Evolutionary conservation across 2,329 filamentous ascomycete species (phyloP).

Genomic region (Neonectria hederae): DNA sequence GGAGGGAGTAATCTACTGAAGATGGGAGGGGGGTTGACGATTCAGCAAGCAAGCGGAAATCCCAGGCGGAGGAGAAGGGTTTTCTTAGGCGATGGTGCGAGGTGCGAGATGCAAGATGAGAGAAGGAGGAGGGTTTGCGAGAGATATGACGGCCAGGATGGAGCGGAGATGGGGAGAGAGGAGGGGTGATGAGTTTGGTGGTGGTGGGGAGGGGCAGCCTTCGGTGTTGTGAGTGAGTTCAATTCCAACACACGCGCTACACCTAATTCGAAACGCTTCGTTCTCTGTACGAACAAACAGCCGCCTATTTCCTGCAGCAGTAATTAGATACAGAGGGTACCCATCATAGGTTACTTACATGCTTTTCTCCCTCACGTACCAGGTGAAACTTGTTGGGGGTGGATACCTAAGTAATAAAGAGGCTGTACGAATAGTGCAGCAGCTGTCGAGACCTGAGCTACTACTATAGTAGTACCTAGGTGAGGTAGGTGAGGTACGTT

Average conservation of each 20-base stretch:
- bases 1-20: background rate
- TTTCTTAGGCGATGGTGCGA: background rate
- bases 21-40: background rate
- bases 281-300: background rate
- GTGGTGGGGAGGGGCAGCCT: background rate
- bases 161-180: background rate
- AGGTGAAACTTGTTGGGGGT: constrained; percentile 8
- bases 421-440: background rate
- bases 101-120: background rate
- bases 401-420: background rate
- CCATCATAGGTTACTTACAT: background rate
- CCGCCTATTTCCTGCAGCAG: background rate
- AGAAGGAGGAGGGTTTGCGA: background rate
- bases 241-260: background rate
- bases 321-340: too few species aligned
- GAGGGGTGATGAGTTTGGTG: background rate
- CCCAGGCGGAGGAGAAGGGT: background rate
- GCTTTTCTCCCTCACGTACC: background rate
- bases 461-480: too few species aligned
- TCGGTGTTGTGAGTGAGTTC: background rate
- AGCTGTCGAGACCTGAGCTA: background rate
- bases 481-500: too few species aligned
- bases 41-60: background rate
- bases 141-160: background rate
- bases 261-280: background rate